Conservation (phyloP, 2,329 filamentous ascomycete genomes). For the Septoria linicola region DNA sequence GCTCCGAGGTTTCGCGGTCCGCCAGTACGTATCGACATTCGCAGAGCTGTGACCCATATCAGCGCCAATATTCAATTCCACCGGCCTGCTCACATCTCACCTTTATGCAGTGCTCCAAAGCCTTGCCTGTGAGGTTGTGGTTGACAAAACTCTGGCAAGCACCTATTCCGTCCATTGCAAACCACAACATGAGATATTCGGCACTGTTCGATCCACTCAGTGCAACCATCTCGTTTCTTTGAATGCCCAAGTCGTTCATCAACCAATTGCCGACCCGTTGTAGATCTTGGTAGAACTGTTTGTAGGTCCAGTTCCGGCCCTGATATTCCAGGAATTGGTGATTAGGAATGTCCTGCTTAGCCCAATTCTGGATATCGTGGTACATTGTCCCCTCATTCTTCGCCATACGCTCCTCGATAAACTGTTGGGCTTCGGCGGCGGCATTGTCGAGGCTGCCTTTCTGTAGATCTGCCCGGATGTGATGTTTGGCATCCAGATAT, state of each 20-base stretch:
- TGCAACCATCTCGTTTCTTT: slow-evolving; percentile 36
- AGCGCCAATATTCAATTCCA: background rate
- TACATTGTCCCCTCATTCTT: slow-evolving; percentile 29
- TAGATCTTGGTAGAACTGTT: slow-evolving; percentile 65
- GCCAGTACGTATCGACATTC: slow-evolving; percentile 30
- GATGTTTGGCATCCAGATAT: slow-evolving; percentile 69
- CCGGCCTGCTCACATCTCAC: slow-evolving; percentile 22
- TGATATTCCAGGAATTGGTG: slow-evolving; percentile 33
- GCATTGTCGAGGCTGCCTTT: slow-evolving; percentile 28
- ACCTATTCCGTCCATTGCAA: slow-evolving; percentile 60
- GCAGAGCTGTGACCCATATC: slow-evolving; percentile 25
- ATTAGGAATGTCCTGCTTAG: slow-evolving; percentile 23
- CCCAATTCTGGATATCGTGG: slow-evolving; percentile 31
- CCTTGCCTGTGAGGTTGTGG: slow-evolving; percentile 37
- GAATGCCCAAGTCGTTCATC: slow-evolving; percentile 53
- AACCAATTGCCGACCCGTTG: slow-evolving; percentile 75
- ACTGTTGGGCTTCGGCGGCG: slow-evolving; percentile 26
- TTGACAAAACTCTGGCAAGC: slow-evolving; percentile 37
- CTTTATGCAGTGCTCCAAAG: slow-evolving; percentile 40
- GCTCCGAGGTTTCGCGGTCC: slow-evolving; percentile 27
- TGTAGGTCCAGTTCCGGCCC: slow-evolving; percentile 63
- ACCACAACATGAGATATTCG: slow-evolving; percentile 37
- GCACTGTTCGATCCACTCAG: slow-evolving; percentile 38
- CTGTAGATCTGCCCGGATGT: slow-evolving; percentile 61
- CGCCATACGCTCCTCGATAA: slow-evolving; percentile 23